These are phyloP conservation scores for Abelmoschus esculentus DNA, from an alignment of 345 rosid species.

Conservation along the genomic window DNA sequence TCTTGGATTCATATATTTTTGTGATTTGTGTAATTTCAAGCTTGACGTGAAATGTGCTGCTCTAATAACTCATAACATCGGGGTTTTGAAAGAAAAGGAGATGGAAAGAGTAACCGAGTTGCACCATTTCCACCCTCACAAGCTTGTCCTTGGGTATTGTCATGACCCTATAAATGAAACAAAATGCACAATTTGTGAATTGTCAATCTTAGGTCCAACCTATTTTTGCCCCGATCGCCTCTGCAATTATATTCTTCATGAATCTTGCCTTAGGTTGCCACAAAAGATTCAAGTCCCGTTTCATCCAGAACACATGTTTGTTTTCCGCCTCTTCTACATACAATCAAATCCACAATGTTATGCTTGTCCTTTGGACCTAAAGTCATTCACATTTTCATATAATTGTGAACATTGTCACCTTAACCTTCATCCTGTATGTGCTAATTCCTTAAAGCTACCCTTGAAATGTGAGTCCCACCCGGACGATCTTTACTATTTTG, in stretches of 20 bases:
- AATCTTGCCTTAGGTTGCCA: not conserved
- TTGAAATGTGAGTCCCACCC: not conserved
- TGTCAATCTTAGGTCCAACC: not conserved
- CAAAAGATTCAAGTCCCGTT: not conserved
- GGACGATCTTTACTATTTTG: not conserved
- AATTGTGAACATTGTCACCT: not conserved
- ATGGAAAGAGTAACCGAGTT: not conserved
- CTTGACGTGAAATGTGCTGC: not conserved
- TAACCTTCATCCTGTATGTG: not conserved
- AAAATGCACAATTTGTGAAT: not conserved
- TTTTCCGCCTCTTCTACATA: not conserved
- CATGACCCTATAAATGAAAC: not conserved
- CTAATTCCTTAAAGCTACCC: not conserved
- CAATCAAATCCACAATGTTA: not conserved
- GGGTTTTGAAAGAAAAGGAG: not conserved
- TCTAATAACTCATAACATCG: not conserved
- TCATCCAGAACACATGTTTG: not conserved
- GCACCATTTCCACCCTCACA: not conserved
- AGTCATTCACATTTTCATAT: accelerated
- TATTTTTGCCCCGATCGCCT: not conserved
- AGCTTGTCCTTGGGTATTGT: not conserved
- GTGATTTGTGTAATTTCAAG: not conserved
- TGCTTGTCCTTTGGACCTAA: not conserved
- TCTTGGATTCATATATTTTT: not conserved
- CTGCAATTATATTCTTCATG: not conserved